phyloP scores from a whole-genome alignment of 345 rosid genomes.

The Citrus medica region DNA sequence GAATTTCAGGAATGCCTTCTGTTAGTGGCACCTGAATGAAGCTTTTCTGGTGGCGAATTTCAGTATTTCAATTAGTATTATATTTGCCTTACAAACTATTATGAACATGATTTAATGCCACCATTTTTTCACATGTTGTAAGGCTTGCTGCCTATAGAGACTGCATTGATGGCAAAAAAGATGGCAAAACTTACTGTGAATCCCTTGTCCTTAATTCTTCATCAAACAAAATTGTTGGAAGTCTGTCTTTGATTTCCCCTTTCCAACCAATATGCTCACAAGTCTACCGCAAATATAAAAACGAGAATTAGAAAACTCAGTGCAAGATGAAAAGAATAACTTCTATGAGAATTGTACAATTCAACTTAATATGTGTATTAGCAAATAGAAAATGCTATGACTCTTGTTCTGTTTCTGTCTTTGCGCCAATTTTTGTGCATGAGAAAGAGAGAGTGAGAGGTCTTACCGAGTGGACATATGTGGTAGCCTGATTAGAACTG shows the following conservation, averaged over 20 bases:
- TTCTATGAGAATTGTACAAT: neutral
- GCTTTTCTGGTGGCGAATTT: neutral
- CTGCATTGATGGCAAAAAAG: neutral
- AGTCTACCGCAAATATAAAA: conserved; percentile 26
- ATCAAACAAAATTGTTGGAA: conserved; percentile 64
- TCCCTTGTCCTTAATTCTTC: conserved; percentile 71
- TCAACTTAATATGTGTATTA: neutral
- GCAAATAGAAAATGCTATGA: neutral
- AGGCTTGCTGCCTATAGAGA: conserved; percentile 6
- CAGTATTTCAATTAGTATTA: neutral
- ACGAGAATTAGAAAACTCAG: neutral
- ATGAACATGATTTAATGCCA: neutral
- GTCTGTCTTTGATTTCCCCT: conserved; percentile 57
- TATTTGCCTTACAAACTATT: neutral
- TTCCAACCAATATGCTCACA: conserved; percentile 53
- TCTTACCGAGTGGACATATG: conserved; percentile 49
- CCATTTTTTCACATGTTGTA: conserved; percentile 6
- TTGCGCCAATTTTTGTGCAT: neutral
- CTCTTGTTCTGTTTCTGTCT: neutral
- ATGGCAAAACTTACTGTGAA: conserved; percentile 63
- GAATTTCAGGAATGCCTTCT: neutral
- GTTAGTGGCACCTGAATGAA: neutral
- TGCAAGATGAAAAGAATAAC: neutral
- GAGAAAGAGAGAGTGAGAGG: neutral
- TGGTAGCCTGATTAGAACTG: conserved; percentile 36